These are phyloP conservation scores for Elasticomyces elasticus DNA, from an alignment of 495 filamentous ascomycete species.

Conservation along the genomic window DNA sequence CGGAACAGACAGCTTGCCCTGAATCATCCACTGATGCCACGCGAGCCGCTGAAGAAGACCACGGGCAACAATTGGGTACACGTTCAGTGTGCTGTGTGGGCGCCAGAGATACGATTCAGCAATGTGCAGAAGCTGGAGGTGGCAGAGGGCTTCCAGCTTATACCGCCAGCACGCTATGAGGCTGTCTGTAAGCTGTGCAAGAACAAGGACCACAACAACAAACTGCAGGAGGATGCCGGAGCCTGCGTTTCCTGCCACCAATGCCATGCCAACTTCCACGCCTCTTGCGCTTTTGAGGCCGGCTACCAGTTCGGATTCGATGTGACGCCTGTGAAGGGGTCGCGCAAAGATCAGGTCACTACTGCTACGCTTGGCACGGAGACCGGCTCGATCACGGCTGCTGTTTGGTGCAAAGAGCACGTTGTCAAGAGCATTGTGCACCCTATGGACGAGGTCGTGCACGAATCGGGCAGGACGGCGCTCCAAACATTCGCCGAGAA, in stretches of 20 bases:
- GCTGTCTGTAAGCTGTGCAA: slow-evolving; percentile 83
- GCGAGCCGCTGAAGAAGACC: slow-evolving; percentile 87
- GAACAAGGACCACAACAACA: slow-evolving; percentile 26
- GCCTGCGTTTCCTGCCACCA: slow-evolving; percentile 75
- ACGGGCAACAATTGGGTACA: slow-evolving; percentile 98
- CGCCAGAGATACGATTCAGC: slow-evolving; percentile 82
- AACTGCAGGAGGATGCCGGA: slow-evolving; percentile 38
- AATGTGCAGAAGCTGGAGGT: slow-evolving; percentile 69
- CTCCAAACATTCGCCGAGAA: slow-evolving; percentile 76
- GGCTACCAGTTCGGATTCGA: slow-evolving; percentile 82
- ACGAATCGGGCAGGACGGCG: slow-evolving; percentile 52
- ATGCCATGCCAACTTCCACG: slow-evolving; percentile 74
- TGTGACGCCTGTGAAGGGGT: slow-evolving; percentile 78
- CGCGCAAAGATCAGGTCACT: slow-evolving; percentile 62
- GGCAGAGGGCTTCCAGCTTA: slow-evolving; percentile 76
- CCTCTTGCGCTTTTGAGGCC: slow-evolving; percentile 77
- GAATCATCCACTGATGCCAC: slow-evolving; percentile 71
- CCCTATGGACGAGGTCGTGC: slow-evolving; percentile 62
- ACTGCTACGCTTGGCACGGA: slow-evolving; percentile 66
- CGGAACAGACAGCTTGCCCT: slow-evolving; percentile 69
- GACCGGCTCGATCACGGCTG: slow-evolving; percentile 63
- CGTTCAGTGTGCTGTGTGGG: slow-evolving; percentile 83
- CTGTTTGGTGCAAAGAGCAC: slow-evolving; percentile 86
- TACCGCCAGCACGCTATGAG: slow-evolving; percentile 57
- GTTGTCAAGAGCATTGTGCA: slow-evolving; percentile 57